These are phyloP conservation scores for Thielaviopsis punctulata DNA, from an alignment of 2,329 filamentous ascomycete species.

Conservation along the genomic window DNA sequence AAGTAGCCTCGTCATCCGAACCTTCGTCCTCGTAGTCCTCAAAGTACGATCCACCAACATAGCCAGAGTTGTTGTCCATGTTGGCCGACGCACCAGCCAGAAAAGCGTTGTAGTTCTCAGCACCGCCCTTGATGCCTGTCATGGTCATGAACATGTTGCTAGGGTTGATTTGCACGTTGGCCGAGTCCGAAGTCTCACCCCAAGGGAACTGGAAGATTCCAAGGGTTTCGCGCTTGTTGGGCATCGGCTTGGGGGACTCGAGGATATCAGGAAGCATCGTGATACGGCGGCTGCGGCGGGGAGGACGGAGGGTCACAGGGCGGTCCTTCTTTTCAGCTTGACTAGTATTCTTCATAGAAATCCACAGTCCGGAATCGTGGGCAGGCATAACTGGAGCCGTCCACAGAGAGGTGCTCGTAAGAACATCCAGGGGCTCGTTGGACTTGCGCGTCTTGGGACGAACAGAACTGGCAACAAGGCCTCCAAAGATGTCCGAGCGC, in stretches of 20 bases:
- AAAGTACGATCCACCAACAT: constrained; percentile 32
- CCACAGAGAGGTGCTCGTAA: constrained; percentile 25
- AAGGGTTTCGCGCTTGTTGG: constrained; percentile 39
- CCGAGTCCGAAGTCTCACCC: constrained; percentile 44
- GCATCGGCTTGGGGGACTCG: constrained; percentile 42
- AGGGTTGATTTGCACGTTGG: constrained; percentile 24
- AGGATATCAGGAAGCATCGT: constrained; percentile 45
- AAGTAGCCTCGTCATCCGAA: constrained; percentile 21
- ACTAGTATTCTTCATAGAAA: neutral
- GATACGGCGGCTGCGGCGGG: constrained; percentile 37
- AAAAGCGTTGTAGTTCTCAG: constrained; percentile 17
- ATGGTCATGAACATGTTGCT: constrained; percentile 27
- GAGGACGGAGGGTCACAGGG: constrained; percentile 34
- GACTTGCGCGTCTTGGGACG: constrained; percentile 22
- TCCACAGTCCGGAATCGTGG: constrained; percentile 19
- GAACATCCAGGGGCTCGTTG: constrained; percentile 17
- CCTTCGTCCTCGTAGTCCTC: constrained; percentile 42
- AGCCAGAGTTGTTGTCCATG: constrained; percentile 23
- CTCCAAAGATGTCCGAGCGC: constrained; percentile 5
- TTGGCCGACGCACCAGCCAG: constrained; percentile 18
- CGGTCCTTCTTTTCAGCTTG: constrained; percentile 20
- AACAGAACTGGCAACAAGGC: constrained; percentile 19
- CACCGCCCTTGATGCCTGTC: constrained; percentile 33
- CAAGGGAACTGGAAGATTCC: constrained; percentile 51
- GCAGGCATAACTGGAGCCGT: constrained; percentile 14